Conservation (phyloP, 257 asterid genomes). For the Solanum pinnatisectum region DNA sequence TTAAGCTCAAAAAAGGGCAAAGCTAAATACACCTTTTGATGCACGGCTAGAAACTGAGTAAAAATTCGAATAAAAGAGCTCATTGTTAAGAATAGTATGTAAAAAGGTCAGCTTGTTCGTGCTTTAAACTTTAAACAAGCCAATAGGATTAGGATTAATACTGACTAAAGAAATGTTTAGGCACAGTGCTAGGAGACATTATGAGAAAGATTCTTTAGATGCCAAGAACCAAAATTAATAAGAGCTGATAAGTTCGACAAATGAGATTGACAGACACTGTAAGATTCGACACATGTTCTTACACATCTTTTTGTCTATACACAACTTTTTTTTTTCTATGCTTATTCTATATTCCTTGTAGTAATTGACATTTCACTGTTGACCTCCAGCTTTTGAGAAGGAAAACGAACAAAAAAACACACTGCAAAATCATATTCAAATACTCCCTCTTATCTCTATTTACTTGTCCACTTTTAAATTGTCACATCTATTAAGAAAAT, state of each 20-base stretch:
- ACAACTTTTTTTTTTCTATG: neutral
- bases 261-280: neutral
- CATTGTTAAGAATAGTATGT: neutral
- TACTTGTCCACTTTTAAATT: no score
- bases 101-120: neutral
- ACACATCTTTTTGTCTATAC: neutral
- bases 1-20: neutral
- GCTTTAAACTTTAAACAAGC: neutral
- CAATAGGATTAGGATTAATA: neutral
- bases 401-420: neutral
- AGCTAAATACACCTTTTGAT: neutral
- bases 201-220: neutral
- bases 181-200: neutral
- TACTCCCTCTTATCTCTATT: no score
- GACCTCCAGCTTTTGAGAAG: neutral
- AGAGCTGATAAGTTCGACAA: neutral
- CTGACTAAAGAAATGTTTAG: neutral
- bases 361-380: neutral
- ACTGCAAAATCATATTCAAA: neutral
- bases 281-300: neutral
- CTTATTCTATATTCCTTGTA: neutral
- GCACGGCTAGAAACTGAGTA: neutral
- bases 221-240: neutral
- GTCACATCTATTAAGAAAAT: no score
- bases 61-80: neutral